Percentiles rank a stretch among this genome's conserved stretches.
Conservation (phyloP, 2,329 filamentous ascomycete genomes). For the Paraphoma sp. region DNA sequence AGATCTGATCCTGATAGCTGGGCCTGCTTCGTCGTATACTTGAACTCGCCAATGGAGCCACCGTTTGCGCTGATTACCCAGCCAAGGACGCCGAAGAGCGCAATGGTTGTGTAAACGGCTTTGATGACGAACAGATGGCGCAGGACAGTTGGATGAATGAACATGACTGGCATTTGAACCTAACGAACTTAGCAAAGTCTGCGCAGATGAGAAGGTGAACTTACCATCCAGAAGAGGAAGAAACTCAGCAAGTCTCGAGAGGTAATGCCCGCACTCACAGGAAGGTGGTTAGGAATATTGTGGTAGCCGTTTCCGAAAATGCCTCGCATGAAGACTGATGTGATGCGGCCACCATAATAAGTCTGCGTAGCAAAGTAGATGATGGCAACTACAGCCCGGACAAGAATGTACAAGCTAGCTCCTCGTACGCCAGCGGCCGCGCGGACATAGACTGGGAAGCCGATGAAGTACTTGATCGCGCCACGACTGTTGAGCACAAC, state of each 20-base stretch:
- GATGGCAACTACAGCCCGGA: slow-evolving; percentile 23
- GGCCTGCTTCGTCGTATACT: slow-evolving; percentile 23
- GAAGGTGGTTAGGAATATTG: slow-evolving; percentile 54
- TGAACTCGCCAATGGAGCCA: slow-evolving; percentile 24
- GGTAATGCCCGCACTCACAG: slow-evolving; percentile 49
- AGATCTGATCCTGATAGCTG: slow-evolving; percentile 21
- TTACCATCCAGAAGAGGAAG: slow-evolving; percentile 30
- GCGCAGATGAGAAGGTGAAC: neutral
- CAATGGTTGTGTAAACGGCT: slow-evolving; percentile 19
- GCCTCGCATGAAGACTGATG: slow-evolving; percentile 25
- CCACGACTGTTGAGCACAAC: slow-evolving; percentile 26
- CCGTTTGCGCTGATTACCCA: slow-evolving; percentile 30
- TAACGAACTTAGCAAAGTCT: slow-evolving; percentile 1
- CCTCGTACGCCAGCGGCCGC: slow-evolving; percentile 24
- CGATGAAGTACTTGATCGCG: slow-evolving; percentile 26
- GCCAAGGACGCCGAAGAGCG: slow-evolving; percentile 23
- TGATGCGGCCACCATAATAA: slow-evolving; percentile 27
- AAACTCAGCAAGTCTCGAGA: slow-evolving; percentile 39
- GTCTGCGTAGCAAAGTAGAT: slow-evolving; percentile 28
- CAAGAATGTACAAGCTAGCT: slow-evolving; percentile 25
- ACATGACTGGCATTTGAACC: slow-evolving; percentile 34
- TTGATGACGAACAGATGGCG: slow-evolving; percentile 27
- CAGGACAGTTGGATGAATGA: slow-evolving; percentile 32
- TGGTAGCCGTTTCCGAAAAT: slow-evolving; percentile 26
- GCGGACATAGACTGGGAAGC: slow-evolving; percentile 25